phyloP scores from a whole-genome alignment of 177 flowering plant genomes.

The Vitis hybrid region DNA sequence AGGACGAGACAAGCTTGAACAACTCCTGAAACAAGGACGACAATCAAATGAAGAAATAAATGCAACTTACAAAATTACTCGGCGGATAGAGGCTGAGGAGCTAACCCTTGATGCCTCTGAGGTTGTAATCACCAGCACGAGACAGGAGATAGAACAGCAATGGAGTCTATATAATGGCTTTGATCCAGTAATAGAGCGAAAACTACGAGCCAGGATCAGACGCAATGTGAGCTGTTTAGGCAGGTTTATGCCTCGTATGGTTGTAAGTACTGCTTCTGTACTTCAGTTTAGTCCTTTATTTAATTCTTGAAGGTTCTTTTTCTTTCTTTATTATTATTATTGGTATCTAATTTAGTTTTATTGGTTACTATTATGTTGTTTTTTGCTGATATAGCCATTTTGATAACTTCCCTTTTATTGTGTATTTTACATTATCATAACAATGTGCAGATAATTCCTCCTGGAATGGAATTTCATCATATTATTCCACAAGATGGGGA shows the following conservation, averaged over 20 bases:
- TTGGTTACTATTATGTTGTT: no score
- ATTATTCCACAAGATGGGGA: conserved; percentile 91
- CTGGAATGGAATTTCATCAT: conserved; percentile 98
- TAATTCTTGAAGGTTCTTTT: neutral
- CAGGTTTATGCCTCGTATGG: conserved; percentile 98
- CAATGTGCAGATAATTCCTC: conserved; percentile 75
- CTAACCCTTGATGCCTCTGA: conserved; percentile 88
- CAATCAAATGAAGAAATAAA: conserved; percentile 88
- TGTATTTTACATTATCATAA: no score
- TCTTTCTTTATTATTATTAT: no score
- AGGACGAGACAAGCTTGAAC: conserved; percentile 94
- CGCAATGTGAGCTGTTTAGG: conserved; percentile 93
- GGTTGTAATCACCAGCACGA: conserved; percentile 88
- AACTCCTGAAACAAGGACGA: conserved; percentile 88
- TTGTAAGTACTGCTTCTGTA: conserved; percentile 51
- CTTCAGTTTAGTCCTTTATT: neutral
- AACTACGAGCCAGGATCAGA: conserved; percentile 82
- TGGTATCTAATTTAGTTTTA: no score
- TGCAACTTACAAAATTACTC: conserved; percentile 83
- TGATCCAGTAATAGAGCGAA: conserved; percentile 84
- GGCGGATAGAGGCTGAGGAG: conserved; percentile 97
- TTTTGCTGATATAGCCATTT: no score
- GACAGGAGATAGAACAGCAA: conserved; percentile 94
- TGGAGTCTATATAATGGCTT: conserved; percentile 98
- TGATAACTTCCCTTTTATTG: no score